Evolutionary conservation across 139 green algal genomes (phyloP).

Genomic region (Volvox reticuliferus): DNA sequence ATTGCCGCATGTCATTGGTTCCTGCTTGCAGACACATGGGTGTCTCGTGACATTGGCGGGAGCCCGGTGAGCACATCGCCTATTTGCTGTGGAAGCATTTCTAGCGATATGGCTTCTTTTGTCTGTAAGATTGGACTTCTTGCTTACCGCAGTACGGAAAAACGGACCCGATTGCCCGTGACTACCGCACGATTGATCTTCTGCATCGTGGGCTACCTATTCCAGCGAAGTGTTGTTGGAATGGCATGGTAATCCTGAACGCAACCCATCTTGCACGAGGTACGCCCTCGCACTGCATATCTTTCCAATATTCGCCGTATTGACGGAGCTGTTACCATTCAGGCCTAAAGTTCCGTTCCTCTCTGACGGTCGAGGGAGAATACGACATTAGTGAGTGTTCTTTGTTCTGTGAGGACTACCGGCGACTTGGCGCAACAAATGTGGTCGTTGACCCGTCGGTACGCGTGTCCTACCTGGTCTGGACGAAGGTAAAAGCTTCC

Average conservation of each 20-base stretch:
- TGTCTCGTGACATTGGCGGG: conserved; percentile 13
- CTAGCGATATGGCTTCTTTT: too few relatives aligned
- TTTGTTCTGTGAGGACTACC: conserved; percentile 34
- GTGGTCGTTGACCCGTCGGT: conserved; percentile 24
- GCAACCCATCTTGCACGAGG: background rate
- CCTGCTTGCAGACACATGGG: conserved; percentile 17
- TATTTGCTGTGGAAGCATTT: too few relatives aligned
- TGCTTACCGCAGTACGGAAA: conserved; percentile 3
- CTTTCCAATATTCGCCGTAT: too few relatives aligned
- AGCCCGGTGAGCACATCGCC: background rate
- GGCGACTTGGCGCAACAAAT: background rate
- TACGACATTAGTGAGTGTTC: conserved; percentile 30
- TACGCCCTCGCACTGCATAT: too few relatives aligned
- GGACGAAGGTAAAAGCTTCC: conserved; percentile 2
- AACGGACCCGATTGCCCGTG: background rate
- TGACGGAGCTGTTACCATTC: background rate
- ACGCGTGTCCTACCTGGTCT: conserved; percentile 14
- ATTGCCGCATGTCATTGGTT: background rate
- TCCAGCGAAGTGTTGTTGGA: conserved; percentile 25
- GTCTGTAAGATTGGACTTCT: too few relatives aligned
- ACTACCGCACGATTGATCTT: background rate
- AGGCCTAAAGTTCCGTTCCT: conserved; percentile 5
- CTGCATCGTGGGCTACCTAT: conserved; percentile 8
- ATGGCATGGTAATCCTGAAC: conserved; percentile 2
- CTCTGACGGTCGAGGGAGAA: background rate